Percentiles rank a stretch among this genome's conserved stretches.
Conservation (phyloP, 2,329 filamentous ascomycete species). For the Tricladium varicosporioides region DNA sequence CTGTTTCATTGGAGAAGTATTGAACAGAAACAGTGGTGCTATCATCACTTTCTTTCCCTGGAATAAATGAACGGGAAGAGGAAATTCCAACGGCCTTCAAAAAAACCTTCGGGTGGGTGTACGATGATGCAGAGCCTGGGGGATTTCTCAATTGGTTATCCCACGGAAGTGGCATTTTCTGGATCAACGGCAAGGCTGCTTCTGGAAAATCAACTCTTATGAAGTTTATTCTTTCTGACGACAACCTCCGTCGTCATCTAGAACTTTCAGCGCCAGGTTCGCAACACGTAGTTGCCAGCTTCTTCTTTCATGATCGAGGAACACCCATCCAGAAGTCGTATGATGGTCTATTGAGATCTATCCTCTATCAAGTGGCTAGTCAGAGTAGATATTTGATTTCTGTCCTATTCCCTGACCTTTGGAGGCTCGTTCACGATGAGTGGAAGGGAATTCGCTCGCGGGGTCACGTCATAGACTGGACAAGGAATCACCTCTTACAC, state of each 20-base stretch:
- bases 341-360: not conserved
- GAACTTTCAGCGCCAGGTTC: not conserved
- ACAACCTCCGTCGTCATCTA: not conserved
- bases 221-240: slow-evolving; percentile 1
- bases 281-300: not conserved
- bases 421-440: not conserved
- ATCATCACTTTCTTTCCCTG: not conserved
- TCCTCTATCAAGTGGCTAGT: not conserved
- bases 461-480: not conserved
- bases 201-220: slow-evolving; percentile 7
- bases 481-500: not conserved
- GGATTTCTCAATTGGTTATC: slow-evolving; percentile 5
- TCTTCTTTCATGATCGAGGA: not conserved
- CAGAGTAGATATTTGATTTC: not conserved
- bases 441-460: not conserved
- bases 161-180: not conserved
- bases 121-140: not conserved
- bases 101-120: slow-evolving; percentile 14
- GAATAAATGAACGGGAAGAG: slow-evolving; percentile 1
- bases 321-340: not conserved
- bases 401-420: not conserved
- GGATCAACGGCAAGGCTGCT: slow-evolving; percentile 9
- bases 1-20: no score
- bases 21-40: not conserved
- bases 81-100: slow-evolving; percentile 3